Evolutionary conservation across 768 basidiomycete genomes (phyloP).

Genomic region (Pleurotus djamor): DNA sequence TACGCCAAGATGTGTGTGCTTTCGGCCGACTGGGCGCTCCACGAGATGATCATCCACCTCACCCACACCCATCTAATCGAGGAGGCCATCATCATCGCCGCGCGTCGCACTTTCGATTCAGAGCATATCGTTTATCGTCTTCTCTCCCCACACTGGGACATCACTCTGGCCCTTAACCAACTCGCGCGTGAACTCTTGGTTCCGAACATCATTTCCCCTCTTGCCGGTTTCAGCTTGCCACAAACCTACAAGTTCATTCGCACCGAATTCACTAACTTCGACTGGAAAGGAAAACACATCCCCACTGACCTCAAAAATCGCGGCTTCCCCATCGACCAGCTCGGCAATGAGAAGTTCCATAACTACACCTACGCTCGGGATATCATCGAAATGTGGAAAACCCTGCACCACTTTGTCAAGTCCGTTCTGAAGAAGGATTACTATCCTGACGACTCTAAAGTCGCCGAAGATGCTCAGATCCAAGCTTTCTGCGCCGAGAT

Average conservation of each 20-base stretch:
- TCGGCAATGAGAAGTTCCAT: constrained; percentile 22
- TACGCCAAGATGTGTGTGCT: constrained; percentile 27
- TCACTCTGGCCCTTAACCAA: constrained; percentile 23
- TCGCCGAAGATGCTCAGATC: constrained; percentile 16
- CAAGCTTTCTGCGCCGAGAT: constrained; percentile 20
- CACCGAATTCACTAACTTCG: constrained; percentile 20
- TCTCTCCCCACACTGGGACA: constrained; percentile 24
- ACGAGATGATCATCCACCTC: constrained; percentile 25
- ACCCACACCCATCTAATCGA: constrained; percentile 27
- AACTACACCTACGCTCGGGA: constrained; percentile 25
- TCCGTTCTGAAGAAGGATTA: constrained; percentile 16
- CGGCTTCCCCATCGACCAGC: constrained; percentile 22
- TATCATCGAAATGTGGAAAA: constrained; percentile 22
- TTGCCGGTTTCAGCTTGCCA: constrained; percentile 15
- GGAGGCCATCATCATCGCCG: constrained; percentile 26
- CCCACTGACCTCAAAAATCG: constrained; percentile 23
- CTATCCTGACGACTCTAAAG: constrained; percentile 15
- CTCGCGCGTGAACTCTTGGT: constrained; percentile 22
- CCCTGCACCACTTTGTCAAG: constrained; percentile 20
- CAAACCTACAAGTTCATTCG: constrained; percentile 17
- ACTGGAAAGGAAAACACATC: constrained; percentile 21
- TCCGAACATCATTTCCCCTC: constrained; percentile 18
- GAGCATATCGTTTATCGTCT: constrained; percentile 22
- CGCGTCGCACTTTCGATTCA: constrained; percentile 19
- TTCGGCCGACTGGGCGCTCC: constrained; percentile 24